These are phyloP conservation scores for Pisolithus tinctorius DNA, from an alignment of 768 basidiomycete species.

Conservation along the genomic window DNA sequence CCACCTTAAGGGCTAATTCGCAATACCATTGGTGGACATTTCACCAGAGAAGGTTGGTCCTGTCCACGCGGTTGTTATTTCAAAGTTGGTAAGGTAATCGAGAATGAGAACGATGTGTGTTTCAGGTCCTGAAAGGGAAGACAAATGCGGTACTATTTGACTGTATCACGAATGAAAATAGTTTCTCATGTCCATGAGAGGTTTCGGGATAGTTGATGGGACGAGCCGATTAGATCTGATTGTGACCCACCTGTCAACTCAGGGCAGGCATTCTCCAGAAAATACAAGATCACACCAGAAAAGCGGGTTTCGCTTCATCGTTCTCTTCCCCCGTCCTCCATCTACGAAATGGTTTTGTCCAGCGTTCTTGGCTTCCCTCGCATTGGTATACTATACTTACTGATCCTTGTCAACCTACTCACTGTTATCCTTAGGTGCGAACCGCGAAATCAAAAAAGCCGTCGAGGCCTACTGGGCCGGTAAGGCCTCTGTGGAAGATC, in stretches of 20 bases:
- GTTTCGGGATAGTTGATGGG: not conserved
- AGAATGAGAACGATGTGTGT: not conserved
- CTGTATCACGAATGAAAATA: not conserved
- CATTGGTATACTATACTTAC: conserved; percentile 41
- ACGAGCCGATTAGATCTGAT: not conserved
- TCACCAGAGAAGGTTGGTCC: not conserved
- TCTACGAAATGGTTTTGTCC: conserved; percentile 58
- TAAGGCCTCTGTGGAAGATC: conserved; percentile 81
- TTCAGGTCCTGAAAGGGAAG: not conserved
- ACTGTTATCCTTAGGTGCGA: conserved; percentile 50
- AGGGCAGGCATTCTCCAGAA: conserved; percentile 25
- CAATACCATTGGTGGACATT: too few species aligned
- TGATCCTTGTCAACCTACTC: not conserved
- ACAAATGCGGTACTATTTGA: not conserved
- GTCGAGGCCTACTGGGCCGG: conserved; percentile 98
- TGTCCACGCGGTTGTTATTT: not conserved
- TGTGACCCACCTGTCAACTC: conserved; percentile 10
- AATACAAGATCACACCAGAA: conserved; percentile 23
- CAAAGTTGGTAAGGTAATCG: not conserved
- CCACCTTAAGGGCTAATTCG: too few species aligned
- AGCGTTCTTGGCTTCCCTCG: conserved; percentile 91
- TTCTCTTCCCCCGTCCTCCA: conserved; percentile 13
- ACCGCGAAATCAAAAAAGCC: conserved; percentile 96
- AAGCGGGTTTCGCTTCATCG: conserved; percentile 2
- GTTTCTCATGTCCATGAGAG: not conserved